Evolutionary conservation across 2,329 filamentous ascomycete species (phyloP).

Genomic region (Hymenoscyphus salicellus): DNA sequence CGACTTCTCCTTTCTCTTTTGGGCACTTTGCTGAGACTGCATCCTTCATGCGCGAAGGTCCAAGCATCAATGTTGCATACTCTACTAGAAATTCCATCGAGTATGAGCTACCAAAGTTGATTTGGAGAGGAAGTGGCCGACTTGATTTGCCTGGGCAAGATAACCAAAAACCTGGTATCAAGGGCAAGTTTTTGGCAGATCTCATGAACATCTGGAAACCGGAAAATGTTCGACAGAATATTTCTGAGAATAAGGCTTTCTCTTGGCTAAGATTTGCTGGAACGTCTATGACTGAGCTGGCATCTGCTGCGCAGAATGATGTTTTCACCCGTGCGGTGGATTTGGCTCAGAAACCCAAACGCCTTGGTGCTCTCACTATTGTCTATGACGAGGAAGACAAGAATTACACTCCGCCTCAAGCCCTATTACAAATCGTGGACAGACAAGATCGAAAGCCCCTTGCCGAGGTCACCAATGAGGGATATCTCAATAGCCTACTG

Average conservation of each 20-base stretch:
- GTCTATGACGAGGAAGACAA: constrained; percentile 66
- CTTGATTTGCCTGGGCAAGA: constrained; percentile 69
- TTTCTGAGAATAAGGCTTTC: constrained; percentile 64
- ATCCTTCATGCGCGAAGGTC: constrained; percentile 88
- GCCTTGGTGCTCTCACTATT: constrained; percentile 64
- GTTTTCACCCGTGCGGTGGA: constrained; percentile 72
- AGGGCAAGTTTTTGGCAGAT: constrained; percentile 70
- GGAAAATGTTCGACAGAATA: constrained; percentile 68
- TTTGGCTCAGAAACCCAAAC: constrained; percentile 52
- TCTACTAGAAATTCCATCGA: constrained; percentile 84
- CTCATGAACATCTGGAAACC: constrained; percentile 89
- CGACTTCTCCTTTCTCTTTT: constrained; percentile 77
- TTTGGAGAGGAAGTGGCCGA: constrained; percentile 79
- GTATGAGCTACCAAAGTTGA: constrained; percentile 73
- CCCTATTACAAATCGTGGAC: constrained; percentile 76
- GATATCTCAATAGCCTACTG: constrained; percentile 70
- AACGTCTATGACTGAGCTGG: constrained; percentile 69
- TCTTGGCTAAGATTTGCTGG: constrained; percentile 90
- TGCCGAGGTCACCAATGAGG: constrained; percentile 67
- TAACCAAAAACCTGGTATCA: constrained; percentile 76
- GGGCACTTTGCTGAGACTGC: constrained; percentile 92
- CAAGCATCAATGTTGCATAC: constrained; percentile 75
- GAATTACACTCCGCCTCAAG: constrained; percentile 67
- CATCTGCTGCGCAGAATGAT: constrained; percentile 64
- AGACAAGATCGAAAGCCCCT: constrained; percentile 65